A percentile compares a stretch with the other conserved stretches of the same genome.
phyloP scores from a whole-genome alignment of 371 early-diverging fungal genomes.

The Actinomortierella ambigua region DNA sequence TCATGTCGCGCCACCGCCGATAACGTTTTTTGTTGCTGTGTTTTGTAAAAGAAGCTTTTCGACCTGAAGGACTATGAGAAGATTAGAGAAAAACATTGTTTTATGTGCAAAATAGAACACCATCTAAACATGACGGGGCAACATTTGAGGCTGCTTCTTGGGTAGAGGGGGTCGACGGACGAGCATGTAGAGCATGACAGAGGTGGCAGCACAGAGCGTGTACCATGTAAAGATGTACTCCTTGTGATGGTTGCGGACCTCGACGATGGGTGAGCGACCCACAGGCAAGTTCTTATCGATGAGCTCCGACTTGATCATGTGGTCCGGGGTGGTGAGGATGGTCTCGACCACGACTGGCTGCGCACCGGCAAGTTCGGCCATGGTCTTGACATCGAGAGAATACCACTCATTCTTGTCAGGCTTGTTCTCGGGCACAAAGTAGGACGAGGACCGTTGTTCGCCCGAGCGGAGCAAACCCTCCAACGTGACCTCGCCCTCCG shows the following conservation, averaged over 20 bases:
- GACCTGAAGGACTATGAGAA: too few relatives aligned
- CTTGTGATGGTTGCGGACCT: conserved; percentile 84
- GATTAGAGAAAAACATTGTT: too few relatives aligned
- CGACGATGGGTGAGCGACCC: conserved; percentile 71
- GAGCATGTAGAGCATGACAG: conserved; percentile 67
- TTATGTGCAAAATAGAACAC: too few relatives aligned
- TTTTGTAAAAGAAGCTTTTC: too few relatives aligned
- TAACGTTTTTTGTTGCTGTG: neutral
- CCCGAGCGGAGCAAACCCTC: conserved; percentile 68
- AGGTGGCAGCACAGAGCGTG: conserved; percentile 68
- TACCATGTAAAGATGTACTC: conserved; percentile 91
- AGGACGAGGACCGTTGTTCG: conserved; percentile 55
- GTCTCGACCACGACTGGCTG: conserved; percentile 79
- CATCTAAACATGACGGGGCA: conserved; percentile 36
- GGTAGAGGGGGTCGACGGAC: conserved; percentile 46
- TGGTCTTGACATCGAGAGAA: conserved; percentile 77
- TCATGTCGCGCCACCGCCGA: conserved; percentile 46
- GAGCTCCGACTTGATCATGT: conserved; percentile 41
- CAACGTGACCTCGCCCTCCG: conserved; percentile 55
- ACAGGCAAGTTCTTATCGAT: conserved; percentile 73
- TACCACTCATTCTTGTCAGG: conserved; percentile 81
- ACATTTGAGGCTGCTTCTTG: conserved; percentile 32
- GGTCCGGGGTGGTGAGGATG: conserved; percentile 57
- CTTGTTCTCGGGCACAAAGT: conserved; percentile 73
- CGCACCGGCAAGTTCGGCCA: conserved; percentile 68